Evolutionary conservation across 495 filamentous ascomycete genomes (phyloP).

Genomic region (Paragyromitra xinjiangensis): DNA sequence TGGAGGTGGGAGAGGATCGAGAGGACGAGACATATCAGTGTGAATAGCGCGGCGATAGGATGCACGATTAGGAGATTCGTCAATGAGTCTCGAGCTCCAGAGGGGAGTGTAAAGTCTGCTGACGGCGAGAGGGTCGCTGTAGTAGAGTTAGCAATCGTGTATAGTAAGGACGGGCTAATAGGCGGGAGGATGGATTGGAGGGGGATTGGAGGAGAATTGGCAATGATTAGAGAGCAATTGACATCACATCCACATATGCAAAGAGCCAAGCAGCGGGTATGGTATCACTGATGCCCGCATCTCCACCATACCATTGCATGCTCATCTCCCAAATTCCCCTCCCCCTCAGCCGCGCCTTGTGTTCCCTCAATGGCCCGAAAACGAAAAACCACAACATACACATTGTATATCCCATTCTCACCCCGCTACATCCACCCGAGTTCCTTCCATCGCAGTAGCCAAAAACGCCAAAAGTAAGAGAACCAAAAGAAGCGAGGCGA

Average conservation of each 20-base stretch:
- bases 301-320: slow-evolving; percentile 7
- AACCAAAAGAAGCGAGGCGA: slow-evolving; percentile 77
- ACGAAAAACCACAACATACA: slow-evolving; percentile 66
- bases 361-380: slow-evolving; percentile 26
- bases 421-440: slow-evolving; percentile 67
- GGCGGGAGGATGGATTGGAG: background rate
- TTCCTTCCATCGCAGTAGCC: slow-evolving; percentile 74
- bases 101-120: slow-evolving; percentile 76
- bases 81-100: slow-evolving; percentile 78
- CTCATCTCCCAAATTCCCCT: background rate
- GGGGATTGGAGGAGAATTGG: slow-evolving; percentile 28
- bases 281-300: slow-evolving; percentile 16
- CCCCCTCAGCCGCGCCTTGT: background rate
- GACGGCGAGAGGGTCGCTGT: slow-evolving; percentile 60
- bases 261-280: slow-evolving; percentile 13
- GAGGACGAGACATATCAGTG: slow-evolving; percentile 81
- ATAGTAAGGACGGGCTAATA: background rate
- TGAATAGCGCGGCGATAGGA: slow-evolving; percentile 86
- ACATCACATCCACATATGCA: slow-evolving; percentile 27
- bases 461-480: slow-evolving; percentile 89
- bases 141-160: slow-evolving; percentile 42
- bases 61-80: slow-evolving; percentile 92
- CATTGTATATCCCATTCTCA: slow-evolving; percentile 84
- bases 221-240: slow-evolving; percentile 34
- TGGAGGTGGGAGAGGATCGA: slow-evolving; percentile 86